These are phyloP conservation scores for Stemphylium beticola DNA, from an alignment of 2,329 filamentous ascomycete species.

Conservation along the genomic window DNA sequence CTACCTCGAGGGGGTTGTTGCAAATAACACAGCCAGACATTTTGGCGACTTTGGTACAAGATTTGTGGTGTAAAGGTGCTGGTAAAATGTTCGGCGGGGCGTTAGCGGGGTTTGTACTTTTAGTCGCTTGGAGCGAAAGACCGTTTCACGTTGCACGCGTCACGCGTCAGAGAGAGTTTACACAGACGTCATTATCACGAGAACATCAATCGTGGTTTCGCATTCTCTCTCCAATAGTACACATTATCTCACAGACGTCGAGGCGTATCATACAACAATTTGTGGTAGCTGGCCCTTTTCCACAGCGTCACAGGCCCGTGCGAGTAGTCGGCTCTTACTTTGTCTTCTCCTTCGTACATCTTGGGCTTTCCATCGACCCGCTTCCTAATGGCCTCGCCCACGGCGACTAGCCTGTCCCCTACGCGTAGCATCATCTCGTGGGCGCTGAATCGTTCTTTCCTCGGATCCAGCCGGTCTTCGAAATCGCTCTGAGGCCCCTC, in stretches of 20 bases:
- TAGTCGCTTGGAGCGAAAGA: constrained; percentile 14
- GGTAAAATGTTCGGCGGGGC: constrained; percentile 13
- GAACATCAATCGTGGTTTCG: background rate
- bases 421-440: constrained; percentile 1
- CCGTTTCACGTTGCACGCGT: constrained; percentile 13
- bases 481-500: background rate
- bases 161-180: constrained; percentile 11
- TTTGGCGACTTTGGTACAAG: background rate
- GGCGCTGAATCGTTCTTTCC: background rate
- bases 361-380: background rate
- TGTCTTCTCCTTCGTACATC: background rate
- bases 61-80: background rate
- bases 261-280: background rate
- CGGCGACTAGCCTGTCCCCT: background rate
- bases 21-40: constrained; percentile 54
- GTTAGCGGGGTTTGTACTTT: constrained; percentile 17
- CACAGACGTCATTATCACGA: constrained; percentile 4
- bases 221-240: background rate
- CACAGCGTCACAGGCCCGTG: background rate
- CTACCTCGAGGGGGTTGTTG: constrained; percentile 52
- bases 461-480: background rate
- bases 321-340: background rate
- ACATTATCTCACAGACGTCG: background rate
- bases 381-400: background rate
- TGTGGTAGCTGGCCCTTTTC: background rate